Conservation (phyloP, 2,329 filamentous ascomycete genomes). For the Hysterium pulicare region DNA sequence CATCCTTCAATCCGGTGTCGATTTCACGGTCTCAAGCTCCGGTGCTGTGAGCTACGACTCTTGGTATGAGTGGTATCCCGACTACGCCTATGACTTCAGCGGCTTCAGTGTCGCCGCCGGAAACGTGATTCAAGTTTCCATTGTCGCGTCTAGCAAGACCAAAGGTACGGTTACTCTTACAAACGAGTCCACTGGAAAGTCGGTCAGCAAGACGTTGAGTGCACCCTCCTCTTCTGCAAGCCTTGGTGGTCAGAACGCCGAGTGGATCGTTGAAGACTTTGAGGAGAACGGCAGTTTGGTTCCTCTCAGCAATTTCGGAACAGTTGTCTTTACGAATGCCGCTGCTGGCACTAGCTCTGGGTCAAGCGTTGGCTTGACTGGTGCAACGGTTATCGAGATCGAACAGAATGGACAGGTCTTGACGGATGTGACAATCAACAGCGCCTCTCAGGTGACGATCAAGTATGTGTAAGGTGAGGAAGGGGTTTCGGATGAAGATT, state of each 20-base stretch:
- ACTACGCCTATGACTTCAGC: conserved; percentile 53
- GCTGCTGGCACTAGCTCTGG: conserved; percentile 3
- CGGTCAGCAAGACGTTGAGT: conserved; percentile 51
- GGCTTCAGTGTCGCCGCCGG: conserved; percentile 46
- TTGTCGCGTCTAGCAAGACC: conserved; percentile 40
- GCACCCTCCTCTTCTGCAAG: neutral
- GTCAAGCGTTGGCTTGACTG: conserved; percentile 30
- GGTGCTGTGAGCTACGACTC: conserved; percentile 48
- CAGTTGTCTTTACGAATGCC: conserved; percentile 4
- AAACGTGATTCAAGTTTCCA: conserved; percentile 43
- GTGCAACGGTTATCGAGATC: conserved; percentile 45
- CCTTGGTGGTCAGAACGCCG: conserved; percentile 9
- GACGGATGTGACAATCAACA: conserved; percentile 4
- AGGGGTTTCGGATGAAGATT: neutral
- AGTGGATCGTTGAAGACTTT: conserved; percentile 11
- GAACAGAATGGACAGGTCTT: conserved; percentile 29
- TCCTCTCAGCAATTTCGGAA: conserved; percentile 6
- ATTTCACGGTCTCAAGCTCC: conserved; percentile 46
- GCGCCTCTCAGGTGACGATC: conserved; percentile 3
- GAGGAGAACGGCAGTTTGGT: conserved; percentile 4
- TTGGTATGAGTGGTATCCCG: conserved; percentile 62
- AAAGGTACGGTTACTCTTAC: conserved; percentile 48
- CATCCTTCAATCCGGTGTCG: conserved; percentile 57
- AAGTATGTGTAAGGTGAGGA: conserved; percentile 6
- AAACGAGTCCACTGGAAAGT: conserved; percentile 53